Conservation (phyloP, 2,329 filamentous ascomycete species). For the Alternaria triticina region DNA sequence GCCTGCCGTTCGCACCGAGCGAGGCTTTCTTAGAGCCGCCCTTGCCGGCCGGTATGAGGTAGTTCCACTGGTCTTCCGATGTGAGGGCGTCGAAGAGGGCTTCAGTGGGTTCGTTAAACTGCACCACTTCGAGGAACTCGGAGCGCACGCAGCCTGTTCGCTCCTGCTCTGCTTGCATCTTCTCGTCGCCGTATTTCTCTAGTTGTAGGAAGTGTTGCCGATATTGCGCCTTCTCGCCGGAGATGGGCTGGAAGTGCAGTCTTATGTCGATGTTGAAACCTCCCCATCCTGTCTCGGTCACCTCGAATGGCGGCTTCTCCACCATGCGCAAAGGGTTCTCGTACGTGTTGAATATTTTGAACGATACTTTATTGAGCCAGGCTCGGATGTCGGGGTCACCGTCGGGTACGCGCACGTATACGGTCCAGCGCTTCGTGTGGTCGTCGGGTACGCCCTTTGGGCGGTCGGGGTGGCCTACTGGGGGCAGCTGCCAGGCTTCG, state of each 20-base stretch:
- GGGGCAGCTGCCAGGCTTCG: slow-evolving; percentile 66
- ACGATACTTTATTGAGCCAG: slow-evolving; percentile 96
- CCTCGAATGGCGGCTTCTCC: slow-evolving; percentile 80
- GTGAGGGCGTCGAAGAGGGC: slow-evolving; percentile 89
- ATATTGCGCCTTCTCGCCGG: slow-evolving; percentile 93
- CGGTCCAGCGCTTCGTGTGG: slow-evolving; percentile 96
- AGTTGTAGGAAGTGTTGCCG: slow-evolving; percentile 90
- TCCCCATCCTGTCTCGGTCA: slow-evolving; percentile 94
- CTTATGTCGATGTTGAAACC: slow-evolving; percentile 97
- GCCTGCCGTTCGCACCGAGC: slow-evolving; percentile 39
- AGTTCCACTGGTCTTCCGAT: slow-evolving; percentile 66
- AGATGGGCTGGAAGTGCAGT: slow-evolving; percentile 88
- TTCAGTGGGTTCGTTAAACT: slow-evolving; percentile 97
- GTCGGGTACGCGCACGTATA: slow-evolving; percentile 90
- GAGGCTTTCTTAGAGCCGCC: slow-evolving; percentile 53
- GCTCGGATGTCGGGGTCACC: slow-evolving; percentile 86
- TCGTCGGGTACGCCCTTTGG: slow-evolving; percentile 77
- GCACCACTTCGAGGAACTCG: slow-evolving; percentile 89
- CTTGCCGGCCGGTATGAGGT: slow-evolving; percentile 46
- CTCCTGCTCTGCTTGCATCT: slow-evolving; percentile 66
- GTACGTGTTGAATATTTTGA: slow-evolving; percentile 98
- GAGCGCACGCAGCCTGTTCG: slow-evolving; percentile 68
- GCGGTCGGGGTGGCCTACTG: slow-evolving; percentile 68
- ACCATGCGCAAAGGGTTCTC: slow-evolving; percentile 80
- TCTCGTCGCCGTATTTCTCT: slow-evolving; percentile 80